Evolutionary conservation across 768 basidiomycete genomes (phyloP), one percentile per base, ranked within the genome.

Genomic region (Mycena filopes): DNA sequence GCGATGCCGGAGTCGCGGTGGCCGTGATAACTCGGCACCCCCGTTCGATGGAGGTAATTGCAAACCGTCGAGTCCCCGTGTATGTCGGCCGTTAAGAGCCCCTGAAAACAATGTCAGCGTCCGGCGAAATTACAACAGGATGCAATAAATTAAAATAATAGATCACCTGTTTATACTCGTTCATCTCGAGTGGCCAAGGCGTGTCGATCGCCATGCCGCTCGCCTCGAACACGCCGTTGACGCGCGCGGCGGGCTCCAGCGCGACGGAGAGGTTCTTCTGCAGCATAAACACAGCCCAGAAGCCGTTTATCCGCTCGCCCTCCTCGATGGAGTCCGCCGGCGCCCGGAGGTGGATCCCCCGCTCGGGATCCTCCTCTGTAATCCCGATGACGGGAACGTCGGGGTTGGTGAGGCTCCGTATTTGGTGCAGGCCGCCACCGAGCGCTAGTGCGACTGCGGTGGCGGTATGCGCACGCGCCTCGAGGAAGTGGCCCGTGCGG

Each of bases 271-370:
- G 82, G 69, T 82, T 82, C 56, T 87, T 85, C 75, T 90, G 88
- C 57, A 89, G 79, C 50, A 80, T 77, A 65, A 87, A 84, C 9
- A 86, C 86, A 0, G 84, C 77, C 89, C 89, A 91, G 72, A 91
- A 90, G 0, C 82, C 86, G 58, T 86, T 87, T 61, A 90, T 88
- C 33, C 87, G 81, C 70, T 90, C 89, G 21, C 85, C 88, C 71
- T 89, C 87, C 65, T 89, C 89, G n/a, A 86, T 72, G 26, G 75
- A 67, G 70, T 85, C 83, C 20, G 57, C 70, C 45, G 80, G 68
- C 71, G 83, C 68, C n/a, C 79, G 70, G 76, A 54, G 87, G 79
- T 13, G 83, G 77, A 66, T 79, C 2, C 29, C 57, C 11, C 55
- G 36, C 9, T 80, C 81, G 31, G n/a, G n/a, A n/a, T 76, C 69